A percentile compares a stretch with the other conserved stretches of the same genome.
Evolutionary conservation across 805 yeast species (phyloP).

Genomic region (Wickerhamiella qilinensis): DNA sequence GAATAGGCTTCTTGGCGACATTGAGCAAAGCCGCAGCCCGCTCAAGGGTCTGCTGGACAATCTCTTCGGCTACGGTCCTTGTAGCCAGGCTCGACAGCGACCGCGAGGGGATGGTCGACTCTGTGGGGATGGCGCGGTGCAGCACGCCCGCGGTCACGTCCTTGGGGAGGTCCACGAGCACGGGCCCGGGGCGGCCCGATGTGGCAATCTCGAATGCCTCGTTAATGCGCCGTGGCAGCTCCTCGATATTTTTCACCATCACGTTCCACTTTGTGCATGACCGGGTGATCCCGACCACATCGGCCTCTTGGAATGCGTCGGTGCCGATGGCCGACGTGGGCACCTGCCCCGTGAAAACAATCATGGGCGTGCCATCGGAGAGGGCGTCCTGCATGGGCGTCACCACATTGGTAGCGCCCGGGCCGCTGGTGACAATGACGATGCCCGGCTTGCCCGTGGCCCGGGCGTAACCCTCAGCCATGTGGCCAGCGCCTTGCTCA

Average conservation of each 20-base stretch:
- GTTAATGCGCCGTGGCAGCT: conserved; percentile 85
- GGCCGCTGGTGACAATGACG: conserved; percentile 96
- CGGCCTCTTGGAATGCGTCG: conserved; percentile 99
- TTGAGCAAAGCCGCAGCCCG: conserved; percentile 69
- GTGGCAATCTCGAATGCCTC: conserved; percentile 97
- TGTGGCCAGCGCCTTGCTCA: conserved; percentile 99
- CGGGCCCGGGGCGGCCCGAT: conserved; percentile 96
- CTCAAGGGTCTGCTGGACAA: conserved; percentile 55
- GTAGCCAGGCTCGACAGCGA: conserved; percentile 57
- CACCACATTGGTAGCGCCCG: conserved; percentile 95
- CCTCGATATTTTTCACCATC: conserved; percentile 91
- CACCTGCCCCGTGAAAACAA: conserved; percentile 95
- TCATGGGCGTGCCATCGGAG: conserved; percentile 93
- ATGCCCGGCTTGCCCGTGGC: conserved; percentile 96
- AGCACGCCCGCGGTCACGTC: conserved; percentile 91
- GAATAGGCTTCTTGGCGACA: conserved; percentile 69
- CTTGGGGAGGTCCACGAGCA: conserved; percentile 91
- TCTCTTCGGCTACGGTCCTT: conserved; percentile 47
- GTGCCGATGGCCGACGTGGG: conserved; percentile 93
- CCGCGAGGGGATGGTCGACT: conserved; percentile 45
- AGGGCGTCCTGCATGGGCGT: conserved; percentile 98
- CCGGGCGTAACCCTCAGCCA: conserved; percentile 98
- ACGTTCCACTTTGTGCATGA: conserved; percentile 99
- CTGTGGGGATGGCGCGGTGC: conserved; percentile 75
- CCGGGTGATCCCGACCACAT: conserved; percentile 89